A percentile compares a stretch with the other conserved stretches of the same genome.
phyloP scores from a whole-genome alignment of 441 rosid species.

The Croton setiger region DNA sequence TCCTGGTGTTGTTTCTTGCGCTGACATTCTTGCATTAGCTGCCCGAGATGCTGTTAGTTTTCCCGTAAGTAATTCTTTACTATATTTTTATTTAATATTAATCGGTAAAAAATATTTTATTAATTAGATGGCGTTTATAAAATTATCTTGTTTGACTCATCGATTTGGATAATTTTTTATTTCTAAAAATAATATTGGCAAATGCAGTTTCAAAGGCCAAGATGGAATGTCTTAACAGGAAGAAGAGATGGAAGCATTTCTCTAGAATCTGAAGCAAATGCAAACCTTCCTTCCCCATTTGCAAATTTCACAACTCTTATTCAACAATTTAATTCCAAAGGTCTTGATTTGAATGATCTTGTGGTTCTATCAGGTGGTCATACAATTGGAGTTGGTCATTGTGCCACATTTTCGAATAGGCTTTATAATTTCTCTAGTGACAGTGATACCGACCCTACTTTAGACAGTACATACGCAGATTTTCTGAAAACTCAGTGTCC shows the following conservation, averaged over 20 bases:
- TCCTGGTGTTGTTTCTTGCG: conserved; percentile 53
- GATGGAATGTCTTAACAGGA: conserved; percentile 56
- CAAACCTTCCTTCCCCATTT: conserved; percentile 46
- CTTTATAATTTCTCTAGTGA: conserved; percentile 22
- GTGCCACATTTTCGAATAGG: conserved; percentile 20
- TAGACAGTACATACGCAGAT: conserved; percentile 19
- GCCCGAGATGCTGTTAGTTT: conserved; percentile 39
- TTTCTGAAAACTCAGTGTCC: conserved; percentile 14
- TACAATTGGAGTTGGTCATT: conserved; percentile 36
- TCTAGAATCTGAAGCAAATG: conserved; percentile 31
- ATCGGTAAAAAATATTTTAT: no score
- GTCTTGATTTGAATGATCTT: conserved; percentile 50
- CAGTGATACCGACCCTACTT: conserved; percentile 21
- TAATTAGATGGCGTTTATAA: no score
- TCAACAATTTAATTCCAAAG: conserved; percentile 36
- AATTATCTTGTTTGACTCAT: no score
- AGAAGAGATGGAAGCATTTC: conserved; percentile 59
- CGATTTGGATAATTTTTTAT: no score
- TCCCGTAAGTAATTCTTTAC: neutral
- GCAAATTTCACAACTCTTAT: conserved; percentile 42
- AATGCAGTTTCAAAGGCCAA: conserved; percentile 31
- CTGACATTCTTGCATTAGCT: conserved; percentile 56
- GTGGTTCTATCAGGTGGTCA: conserved; percentile 72
- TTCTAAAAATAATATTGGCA: neutral
- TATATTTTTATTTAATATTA: no score